These are phyloP conservation scores for Microbotryum violaceum DNA, from an alignment of 1,284 basidiomycete species.

Conservation along the genomic window DNA sequence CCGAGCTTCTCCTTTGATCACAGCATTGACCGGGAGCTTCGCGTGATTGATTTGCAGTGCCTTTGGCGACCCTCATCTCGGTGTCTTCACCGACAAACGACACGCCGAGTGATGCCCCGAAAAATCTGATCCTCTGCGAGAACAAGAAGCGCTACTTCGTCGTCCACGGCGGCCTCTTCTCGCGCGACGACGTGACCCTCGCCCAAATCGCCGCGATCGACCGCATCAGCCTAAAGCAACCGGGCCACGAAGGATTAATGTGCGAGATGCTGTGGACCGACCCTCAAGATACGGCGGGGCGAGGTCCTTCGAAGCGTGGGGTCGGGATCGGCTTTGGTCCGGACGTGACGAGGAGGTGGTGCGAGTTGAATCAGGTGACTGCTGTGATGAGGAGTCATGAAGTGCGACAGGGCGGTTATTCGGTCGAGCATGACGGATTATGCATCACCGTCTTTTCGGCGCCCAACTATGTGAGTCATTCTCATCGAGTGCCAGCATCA, in stretches of 20 bases:
- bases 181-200: conserved; percentile 83
- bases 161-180: conserved; percentile 93
- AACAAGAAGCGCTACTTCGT: conserved; percentile 88
- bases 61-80: conserved; percentile 76
- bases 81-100: conserved; percentile 54
- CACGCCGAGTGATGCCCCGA: conserved; percentile 39
- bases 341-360: conserved; percentile 47
- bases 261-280: conserved; percentile 75
- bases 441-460: conserved; percentile 64
- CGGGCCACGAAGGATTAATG: conserved; percentile 92
- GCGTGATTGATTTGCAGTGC: conserved; percentile 51
- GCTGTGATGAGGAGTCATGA: conserved; percentile 94
- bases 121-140: conserved; percentile 60
- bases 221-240: conserved; percentile 72
- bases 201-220: conserved; percentile 85
- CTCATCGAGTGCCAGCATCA: neutral
- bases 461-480: conserved; percentile 32
- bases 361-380: conserved; percentile 34
- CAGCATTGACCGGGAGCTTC: neutral
- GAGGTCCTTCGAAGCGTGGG: conserved; percentile 93
- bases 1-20: neutral
- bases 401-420: conserved; percentile 81
- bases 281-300: conserved; percentile 80
- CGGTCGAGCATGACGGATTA: conserved; percentile 78
- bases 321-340: conserved; percentile 95